Evolutionary conservation across 306 rosid genomes (phyloP).

Genomic region (Coriaria nepalensis): DNA sequence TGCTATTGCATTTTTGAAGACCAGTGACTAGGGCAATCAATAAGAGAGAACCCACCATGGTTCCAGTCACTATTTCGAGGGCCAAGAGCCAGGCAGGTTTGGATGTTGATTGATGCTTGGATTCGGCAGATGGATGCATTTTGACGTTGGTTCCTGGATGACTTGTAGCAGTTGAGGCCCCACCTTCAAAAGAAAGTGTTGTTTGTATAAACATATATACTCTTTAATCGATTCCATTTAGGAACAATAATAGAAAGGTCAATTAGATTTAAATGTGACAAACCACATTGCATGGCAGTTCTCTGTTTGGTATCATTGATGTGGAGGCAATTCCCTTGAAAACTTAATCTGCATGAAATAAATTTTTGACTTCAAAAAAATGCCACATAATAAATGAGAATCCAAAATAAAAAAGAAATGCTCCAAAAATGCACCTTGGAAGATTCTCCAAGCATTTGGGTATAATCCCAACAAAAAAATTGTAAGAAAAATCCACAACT

Average conservation of each 20-base stretch:
- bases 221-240: no score
- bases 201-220: no score
- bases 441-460: slow-evolving; percentile 80
- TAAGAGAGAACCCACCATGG: slow-evolving; percentile 66
- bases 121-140: slow-evolving; percentile 16
- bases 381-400: slow-evolving; percentile 1
- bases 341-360: slow-evolving; percentile 48
- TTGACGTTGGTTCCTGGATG: slow-evolving; percentile 27
- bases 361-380: not conserved
- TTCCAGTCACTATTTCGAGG: slow-evolving; percentile 81
- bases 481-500: slow-evolving; percentile 78
- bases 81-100: slow-evolving; percentile 88
- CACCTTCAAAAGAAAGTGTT: slow-evolving; percentile 21
- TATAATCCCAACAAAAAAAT: slow-evolving; percentile 74
- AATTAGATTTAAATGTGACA: not conserved
- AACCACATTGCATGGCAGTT: slow-evolving; percentile 55
- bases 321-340: slow-evolving; percentile 89
- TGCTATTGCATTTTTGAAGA: slow-evolving; percentile 51
- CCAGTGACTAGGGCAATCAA: slow-evolving; percentile 59
- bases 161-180: slow-evolving; percentile 42
- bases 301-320: slow-evolving; percentile 48
- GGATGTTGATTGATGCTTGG: slow-evolving; percentile 41
- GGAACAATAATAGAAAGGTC: slow-evolving; percentile 8
- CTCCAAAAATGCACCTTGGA: slow-evolving; percentile 37
- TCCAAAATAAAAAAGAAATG: not conserved